phyloP scores from a whole-genome alignment of 1,284 basidiomycete genomes.

The Chalciporus sp. region DNA sequence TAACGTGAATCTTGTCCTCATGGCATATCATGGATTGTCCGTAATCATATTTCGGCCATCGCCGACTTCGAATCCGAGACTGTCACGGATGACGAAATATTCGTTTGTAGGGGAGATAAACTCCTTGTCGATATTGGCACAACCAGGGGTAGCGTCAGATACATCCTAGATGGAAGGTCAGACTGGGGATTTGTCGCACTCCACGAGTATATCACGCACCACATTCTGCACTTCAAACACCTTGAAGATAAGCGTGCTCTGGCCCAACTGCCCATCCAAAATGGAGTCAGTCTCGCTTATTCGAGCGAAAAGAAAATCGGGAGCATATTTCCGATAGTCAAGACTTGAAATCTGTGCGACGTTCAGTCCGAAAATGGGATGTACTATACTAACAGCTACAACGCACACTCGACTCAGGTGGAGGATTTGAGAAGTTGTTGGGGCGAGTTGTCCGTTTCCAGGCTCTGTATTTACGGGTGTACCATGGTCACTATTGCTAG shows the following conservation, averaged over 20 bases:
- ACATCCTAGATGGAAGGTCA: background rate
- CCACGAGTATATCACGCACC: constrained; percentile 7
- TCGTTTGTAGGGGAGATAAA: constrained; percentile 9
- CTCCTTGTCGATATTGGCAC: constrained; percentile 11
- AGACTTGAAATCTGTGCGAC: constrained; percentile 12
- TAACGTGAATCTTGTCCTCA: constrained; percentile 18
- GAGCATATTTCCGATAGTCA: constrained; percentile 20
- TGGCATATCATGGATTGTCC: background rate
- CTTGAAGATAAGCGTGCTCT: constrained; percentile 14
- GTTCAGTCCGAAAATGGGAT: background rate
- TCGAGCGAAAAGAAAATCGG: background rate
- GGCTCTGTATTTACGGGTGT: too few species aligned
- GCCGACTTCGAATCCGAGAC: constrained; percentile 20
- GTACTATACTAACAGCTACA: background rate
- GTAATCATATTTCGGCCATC: constrained; percentile 9
- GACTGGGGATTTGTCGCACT: background rate
- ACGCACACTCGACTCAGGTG: constrained; percentile 10
- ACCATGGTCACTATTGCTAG: too few species aligned
- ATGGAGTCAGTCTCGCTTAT: background rate
- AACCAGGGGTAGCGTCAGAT: constrained; percentile 4
- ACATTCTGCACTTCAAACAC: constrained; percentile 15
- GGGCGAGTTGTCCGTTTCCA: too few species aligned
- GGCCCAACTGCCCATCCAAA: constrained; percentile 22
- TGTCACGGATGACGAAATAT: constrained; percentile 21
- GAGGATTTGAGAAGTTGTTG: constrained; percentile 3